Evolutionary conservation across 2,329 filamentous ascomycete genomes (phyloP), one percentile per base, ranked within the genome.

Genomic region (Proliferodiscus dingleyae): DNA sequence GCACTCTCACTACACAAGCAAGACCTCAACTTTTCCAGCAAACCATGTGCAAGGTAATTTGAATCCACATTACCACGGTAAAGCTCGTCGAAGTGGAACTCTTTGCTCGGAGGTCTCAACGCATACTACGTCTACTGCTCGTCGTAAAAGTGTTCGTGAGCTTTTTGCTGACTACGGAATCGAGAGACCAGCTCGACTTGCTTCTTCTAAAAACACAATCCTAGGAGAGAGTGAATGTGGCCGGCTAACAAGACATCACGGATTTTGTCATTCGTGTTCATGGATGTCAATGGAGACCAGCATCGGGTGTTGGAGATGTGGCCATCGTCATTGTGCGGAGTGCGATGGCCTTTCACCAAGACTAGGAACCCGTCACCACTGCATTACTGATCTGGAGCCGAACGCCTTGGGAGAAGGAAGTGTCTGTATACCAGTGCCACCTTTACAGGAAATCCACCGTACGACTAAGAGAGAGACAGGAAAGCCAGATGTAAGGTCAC

Each of bases 261-360:
- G 66, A 42, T 60, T 71, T 21, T 80, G 76, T 49, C 76, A 78
- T 53, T 61, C 73, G 8, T 80, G 75, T 52, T 69, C 68, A 10
- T 65, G 67, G 36, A 63, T 46, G 18, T 54, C 61, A 32, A 66
- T 71, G 29, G 62, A 56, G 36, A 61, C 64, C 10, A 61, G 64
- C 23, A 62, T 62, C 7, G 65, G 65, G 37, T 80, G 75, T 52
- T 57, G 64, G 23, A 67, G 66, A 33, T 80, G 76, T 52, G 73
- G 71, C 1, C 77, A 80, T 56, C 66, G 64, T 8, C 67, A 75
- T 13, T 80, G 75, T 52, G 50, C 61, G 24, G 70, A 70, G 44
- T 79, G 75, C 51, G 53, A 55, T 37, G 33, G 26, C 38, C 19
- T 52, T 15, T 55, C 37, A 21, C 38, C 46, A 15, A 18, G 38